Percentiles rank a stretch among this genome's conserved stretches.
Conservation (phyloP, 1,284 basidiomycete genomes). For the Ceratobasidium theobromae region DNA sequence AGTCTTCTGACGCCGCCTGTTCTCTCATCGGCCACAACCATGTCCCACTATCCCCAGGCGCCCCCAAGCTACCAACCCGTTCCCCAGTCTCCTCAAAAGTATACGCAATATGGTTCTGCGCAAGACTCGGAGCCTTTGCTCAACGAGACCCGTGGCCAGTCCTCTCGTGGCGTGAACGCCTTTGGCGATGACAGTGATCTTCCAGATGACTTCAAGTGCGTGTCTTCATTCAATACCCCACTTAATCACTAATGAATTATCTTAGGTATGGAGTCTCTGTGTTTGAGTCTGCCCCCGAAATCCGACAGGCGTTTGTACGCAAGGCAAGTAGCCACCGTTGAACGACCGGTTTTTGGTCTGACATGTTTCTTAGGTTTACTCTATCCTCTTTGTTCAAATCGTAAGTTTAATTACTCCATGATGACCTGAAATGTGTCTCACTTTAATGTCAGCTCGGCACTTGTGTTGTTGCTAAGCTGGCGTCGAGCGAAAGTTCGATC, state of each 20-base stretch:
- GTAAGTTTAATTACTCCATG: constrained; percentile 53
- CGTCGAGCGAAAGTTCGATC: constrained; percentile 60
- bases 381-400: constrained; percentile 73
- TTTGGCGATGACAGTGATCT: constrained; percentile 49
- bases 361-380: constrained; percentile 52
- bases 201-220: constrained; percentile 79
- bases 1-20: neutral
- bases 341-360: neutral
- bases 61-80: constrained; percentile 25
- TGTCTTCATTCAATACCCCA: constrained; percentile 39
- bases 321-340: constrained; percentile 49
- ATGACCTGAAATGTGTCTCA: too few relatives aligned
- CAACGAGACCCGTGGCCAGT: constrained; percentile 19
- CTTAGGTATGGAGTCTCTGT: constrained; percentile 70
- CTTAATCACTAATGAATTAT: constrained; percentile 32
- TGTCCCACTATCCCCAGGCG: constrained; percentile 31
- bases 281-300: constrained; percentile 67
- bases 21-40: neutral
- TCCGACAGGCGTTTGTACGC: constrained; percentile 72
- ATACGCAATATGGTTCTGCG: constrained; percentile 20
- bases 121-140: constrained; percentile 18
- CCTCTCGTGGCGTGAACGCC: constrained; percentile 26
- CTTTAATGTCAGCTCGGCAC: constrained; percentile 58
- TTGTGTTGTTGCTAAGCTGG: constrained; percentile 62
- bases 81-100: constrained; percentile 27